Base-by-base conservation (phyloP, 495 filamentous ascomycete species). In the Chaetomidium leptoderma region DNA sequence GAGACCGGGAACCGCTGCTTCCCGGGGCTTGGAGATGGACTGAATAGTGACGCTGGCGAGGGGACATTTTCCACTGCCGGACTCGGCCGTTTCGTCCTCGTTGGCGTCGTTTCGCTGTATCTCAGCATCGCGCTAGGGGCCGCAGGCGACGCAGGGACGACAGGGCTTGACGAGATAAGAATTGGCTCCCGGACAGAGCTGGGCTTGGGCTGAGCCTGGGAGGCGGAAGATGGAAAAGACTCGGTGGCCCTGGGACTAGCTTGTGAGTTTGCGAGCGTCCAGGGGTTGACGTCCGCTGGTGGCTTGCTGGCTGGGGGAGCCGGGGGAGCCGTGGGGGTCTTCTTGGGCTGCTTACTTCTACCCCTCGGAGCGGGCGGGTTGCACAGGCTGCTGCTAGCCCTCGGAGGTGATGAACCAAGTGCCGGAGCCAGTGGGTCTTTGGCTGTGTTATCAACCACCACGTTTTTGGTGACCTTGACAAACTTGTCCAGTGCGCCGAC, bases 211-310 rank as follows among this genome's bases (percentile, higher is more conserved):
- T 43, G 43, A 21, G 11, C 19, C 10, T 39, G 33, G 53, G 62
- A 40, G 40, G 63, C 51, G 42, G 57, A 35, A 51, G 50, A 23
- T 33, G 53, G 1, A 48, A 50, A 59, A 21, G 53, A 36, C 43
- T 63, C 68, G 60, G 63, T 66, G 53, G 59, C 53, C 55, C 63
- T 74, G 42, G 67, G 60, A 61, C 59, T 73, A 58, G 21, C 55
- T 54, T 71, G 71, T 69, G 71, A 76, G 67, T 69, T 60, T 19
- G 76, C 67, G 33, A 76, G 62, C 17, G 71, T 74, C 77, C 77
- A 78, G 10, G 76, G 72, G 50, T 75, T 76, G 46, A 66, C 55
- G 6, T 26, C 65, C 1, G 66, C 43, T 33, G 67, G 45, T 29
- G 63, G 61, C 53, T 65, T 52, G 42, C n/a, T n/a, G n/a, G n/a